A percentile compares a stretch with the other conserved stretches of the same genome.
Evolutionary conservation across 2,329 filamentous ascomycete genomes (phyloP).

Genomic region (Pyrenochaeta sp.): DNA sequence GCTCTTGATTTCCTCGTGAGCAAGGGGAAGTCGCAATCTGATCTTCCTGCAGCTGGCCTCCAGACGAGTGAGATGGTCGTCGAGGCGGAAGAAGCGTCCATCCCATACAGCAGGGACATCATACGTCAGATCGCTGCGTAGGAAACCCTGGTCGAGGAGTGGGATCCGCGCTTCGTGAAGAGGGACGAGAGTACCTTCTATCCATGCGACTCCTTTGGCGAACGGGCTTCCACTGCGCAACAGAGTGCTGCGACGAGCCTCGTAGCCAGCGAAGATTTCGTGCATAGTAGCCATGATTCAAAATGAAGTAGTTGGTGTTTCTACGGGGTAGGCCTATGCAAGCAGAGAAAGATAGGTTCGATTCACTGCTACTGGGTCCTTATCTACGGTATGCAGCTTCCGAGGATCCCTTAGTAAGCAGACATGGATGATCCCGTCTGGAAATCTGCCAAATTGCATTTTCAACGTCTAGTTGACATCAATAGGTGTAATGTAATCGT

Average conservation of each 20-base stretch:
- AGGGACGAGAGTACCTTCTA: slow-evolving; percentile 55
- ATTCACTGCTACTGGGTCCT: no score
- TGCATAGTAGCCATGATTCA: slow-evolving; percentile 55
- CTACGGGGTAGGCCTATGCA: no score
- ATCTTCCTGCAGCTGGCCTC: slow-evolving; percentile 58
- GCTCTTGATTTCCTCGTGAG: slow-evolving; percentile 51
- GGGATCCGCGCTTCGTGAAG: slow-evolving; percentile 60
- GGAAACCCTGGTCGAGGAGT: slow-evolving; percentile 61
- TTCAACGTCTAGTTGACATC: no score
- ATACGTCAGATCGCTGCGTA: slow-evolving; percentile 63
- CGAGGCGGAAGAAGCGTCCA: slow-evolving; percentile 61
- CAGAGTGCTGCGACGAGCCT: slow-evolving; percentile 41
- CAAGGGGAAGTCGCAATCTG: slow-evolving; percentile 54
- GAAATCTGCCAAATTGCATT: no score
- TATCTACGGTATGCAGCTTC: no score
- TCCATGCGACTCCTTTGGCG: slow-evolving; percentile 59
- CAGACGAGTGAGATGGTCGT: slow-evolving; percentile 59
- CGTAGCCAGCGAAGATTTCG: slow-evolving; percentile 53
- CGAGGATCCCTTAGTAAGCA: no score
- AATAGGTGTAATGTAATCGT: no score
- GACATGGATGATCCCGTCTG: no score
- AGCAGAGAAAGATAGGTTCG: no score
- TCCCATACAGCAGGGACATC: slow-evolving; percentile 63
- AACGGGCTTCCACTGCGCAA: slow-evolving; percentile 50
- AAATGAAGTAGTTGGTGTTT: not conserved